phyloP scores from a whole-genome alignment of 495 filamentous ascomycete genomes.

The Daldinia decipiens region DNA sequence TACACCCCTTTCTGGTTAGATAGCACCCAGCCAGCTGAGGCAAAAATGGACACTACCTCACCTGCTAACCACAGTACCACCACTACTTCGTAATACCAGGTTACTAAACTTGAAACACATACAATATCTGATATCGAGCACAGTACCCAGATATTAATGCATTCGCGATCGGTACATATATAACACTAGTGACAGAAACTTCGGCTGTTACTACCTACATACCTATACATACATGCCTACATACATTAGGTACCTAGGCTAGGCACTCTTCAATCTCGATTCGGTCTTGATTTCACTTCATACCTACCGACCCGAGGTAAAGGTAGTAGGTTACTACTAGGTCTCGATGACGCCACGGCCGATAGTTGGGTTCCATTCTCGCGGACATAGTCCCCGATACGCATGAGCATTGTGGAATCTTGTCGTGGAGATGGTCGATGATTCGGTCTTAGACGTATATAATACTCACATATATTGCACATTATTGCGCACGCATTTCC shows the following conservation, averaged over 20 bases:
- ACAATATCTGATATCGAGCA: constrained; percentile 11
- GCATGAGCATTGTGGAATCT: constrained; percentile 12
- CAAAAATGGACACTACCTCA: not conserved
- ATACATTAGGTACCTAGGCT: no score
- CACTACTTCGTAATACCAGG: not conserved
- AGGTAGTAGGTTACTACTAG: not conserved
- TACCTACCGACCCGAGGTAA: not conserved
- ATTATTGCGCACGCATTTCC: constrained; percentile 25
- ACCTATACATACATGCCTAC: no score
- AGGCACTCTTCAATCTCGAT: not conserved
- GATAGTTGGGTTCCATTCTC: constrained; percentile 36
- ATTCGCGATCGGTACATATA: constrained; percentile 7
- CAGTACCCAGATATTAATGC: not conserved
- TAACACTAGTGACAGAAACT: not conserved
- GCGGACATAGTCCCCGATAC: constrained; percentile 32
- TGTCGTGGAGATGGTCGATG: constrained; percentile 15
- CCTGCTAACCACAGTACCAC: not conserved
- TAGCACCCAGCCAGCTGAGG: constrained; percentile 1
- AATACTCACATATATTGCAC: constrained; percentile 4
- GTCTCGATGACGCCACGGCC: constrained; percentile 22
- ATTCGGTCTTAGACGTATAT: constrained; percentile 16
- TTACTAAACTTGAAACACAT: constrained; percentile 33
- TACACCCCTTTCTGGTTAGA: not conserved
- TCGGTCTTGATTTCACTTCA: constrained; percentile 7
- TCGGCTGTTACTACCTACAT: not conserved